Base-by-base conservation (phyloP, 176 grass and related monocot species). In the Neostapfia colusana region DNA sequence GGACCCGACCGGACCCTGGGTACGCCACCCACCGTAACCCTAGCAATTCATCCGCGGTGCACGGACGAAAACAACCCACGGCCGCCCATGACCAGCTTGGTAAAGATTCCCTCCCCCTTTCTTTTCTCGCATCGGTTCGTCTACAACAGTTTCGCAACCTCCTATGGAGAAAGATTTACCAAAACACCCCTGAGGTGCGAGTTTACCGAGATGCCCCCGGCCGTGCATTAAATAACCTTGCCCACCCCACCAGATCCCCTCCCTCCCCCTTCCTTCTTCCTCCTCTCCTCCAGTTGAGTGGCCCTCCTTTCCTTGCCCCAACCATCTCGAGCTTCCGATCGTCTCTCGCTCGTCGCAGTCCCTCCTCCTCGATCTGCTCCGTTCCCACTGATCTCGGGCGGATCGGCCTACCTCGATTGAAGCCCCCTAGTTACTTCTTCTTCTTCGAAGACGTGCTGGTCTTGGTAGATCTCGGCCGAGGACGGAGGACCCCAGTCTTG, bases 141-240 rank as follows among this genome's bases (percentile, higher is more conserved):
- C 68, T 16, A 59, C 7, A 50, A 41, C 24, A n/a, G 18, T 75
- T 18, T 40, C 51, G 59, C 41, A 65, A 28, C 68, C 37, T 58
- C 15, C 50, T 0, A 15, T 0, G n/a, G 25, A 17, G 8, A 16
- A 73, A 34, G 21, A 68, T 31, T 86, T 87, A 89, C 84, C 7
- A 13, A n/a, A 74, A 87, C 24, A 6, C 84, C 81, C 73, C 21
- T 11, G 2, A 0, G 0, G 7, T 15, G 0, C 7, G 3, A 72
- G 50, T n/a, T 85, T 73, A 86, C 67, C 0, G 1, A 63, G 85
- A 60, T 44, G 0, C 81, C 90, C 84, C 84, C 0, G 3, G 0
- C 27, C 39, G 0, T 7, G 6, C 42, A 28, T 82, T 93, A 93
- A 93, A 90, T 87, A 82, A 81, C 54, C 73, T 78, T 70, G 24